These are phyloP conservation scores for Colletotrichum tabaci DNA, from an alignment of 2,329 filamentous ascomycete genomes.

Conservation along the genomic window DNA sequence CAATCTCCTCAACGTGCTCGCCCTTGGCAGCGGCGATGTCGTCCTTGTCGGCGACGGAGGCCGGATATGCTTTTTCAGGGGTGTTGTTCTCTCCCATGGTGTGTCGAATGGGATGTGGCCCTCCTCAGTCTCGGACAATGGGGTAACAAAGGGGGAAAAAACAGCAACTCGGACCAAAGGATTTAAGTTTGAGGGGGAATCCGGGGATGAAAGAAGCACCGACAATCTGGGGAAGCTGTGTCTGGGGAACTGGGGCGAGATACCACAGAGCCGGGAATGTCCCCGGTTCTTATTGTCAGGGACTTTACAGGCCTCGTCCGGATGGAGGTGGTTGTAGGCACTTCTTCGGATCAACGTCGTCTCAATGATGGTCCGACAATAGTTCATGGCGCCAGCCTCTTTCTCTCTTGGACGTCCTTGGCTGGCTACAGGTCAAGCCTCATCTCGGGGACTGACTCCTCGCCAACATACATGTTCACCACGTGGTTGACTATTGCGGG, in stretches of 20 bases:
- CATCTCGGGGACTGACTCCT: neutral
- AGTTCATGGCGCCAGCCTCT: neutral
- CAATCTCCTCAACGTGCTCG: slow-evolving; percentile 35
- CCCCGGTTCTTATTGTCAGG: slow-evolving; percentile 32
- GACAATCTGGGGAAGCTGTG: slow-evolving; percentile 29
- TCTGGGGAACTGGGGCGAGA: slow-evolving; percentile 32
- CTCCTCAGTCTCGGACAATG: neutral
- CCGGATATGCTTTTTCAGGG: slow-evolving; percentile 20
- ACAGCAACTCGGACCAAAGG: neutral
- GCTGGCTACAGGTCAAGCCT: neutral
- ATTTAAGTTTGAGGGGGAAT: neutral
- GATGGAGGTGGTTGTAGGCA: slow-evolving; percentile 19
- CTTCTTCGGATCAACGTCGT: slow-evolving; percentile 36
- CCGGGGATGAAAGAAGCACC: slow-evolving; percentile 11
- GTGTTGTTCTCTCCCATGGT: slow-evolving; percentile 10
- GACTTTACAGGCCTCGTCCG: neutral
- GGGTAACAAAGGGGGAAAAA: neutral
- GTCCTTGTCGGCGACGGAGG: slow-evolving; percentile 28
- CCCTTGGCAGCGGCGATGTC: slow-evolving; percentile 35
- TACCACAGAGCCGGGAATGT: slow-evolving; percentile 19
- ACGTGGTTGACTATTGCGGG: slow-evolving; percentile 23
- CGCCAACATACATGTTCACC: slow-evolving; percentile 1
- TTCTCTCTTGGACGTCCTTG: neutral
- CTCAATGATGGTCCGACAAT: slow-evolving; percentile 20
- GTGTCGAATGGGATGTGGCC: neutral